phyloP scores from a whole-genome alignment of 2,329 filamentous ascomycete genomes.

The Aspergillus alliaceus region DNA sequence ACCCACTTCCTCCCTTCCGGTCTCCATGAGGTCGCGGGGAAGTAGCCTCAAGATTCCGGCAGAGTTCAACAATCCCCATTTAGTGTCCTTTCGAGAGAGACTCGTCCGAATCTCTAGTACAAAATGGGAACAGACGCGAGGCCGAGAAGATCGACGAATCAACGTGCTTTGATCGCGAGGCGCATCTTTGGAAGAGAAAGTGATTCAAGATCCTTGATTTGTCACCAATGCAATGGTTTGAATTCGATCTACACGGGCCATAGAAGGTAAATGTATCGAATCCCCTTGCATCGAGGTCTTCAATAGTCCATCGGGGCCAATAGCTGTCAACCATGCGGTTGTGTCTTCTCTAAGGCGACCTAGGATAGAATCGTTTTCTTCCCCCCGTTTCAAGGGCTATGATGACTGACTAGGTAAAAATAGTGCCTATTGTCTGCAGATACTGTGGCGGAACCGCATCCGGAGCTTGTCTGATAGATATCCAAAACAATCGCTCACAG shows the following conservation, averaged over 20 bases:
- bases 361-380: neutral
- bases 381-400: neutral
- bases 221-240: conserved; percentile 29
- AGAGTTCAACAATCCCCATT: conserved; percentile 20
- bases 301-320: conserved; percentile 32
- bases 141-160: conserved; percentile 31
- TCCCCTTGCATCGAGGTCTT: conserved; percentile 36
- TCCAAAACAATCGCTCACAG: neutral
- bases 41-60: conserved; percentile 19
- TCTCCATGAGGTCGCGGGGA: conserved; percentile 22
- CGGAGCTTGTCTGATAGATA: conserved; percentile 15
- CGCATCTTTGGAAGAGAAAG: conserved; percentile 5
- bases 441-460: conserved; percentile 12
- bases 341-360: neutral
- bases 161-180: conserved; percentile 22
- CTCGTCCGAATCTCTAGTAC: conserved; percentile 30
- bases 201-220: conserved; percentile 35
- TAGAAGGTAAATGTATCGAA: conserved; percentile 19
- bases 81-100: neutral
- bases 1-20: conserved; percentile 3
- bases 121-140: conserved; percentile 28
- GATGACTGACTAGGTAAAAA: neutral
- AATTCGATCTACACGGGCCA: conserved; percentile 33
- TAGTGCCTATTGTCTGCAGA: conserved; percentile 16
- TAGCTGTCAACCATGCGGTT: conserved; percentile 14